Evolutionary conservation across 2,329 filamentous ascomycete species (phyloP).

Genomic region (Metarhizium guizhouense): DNA sequence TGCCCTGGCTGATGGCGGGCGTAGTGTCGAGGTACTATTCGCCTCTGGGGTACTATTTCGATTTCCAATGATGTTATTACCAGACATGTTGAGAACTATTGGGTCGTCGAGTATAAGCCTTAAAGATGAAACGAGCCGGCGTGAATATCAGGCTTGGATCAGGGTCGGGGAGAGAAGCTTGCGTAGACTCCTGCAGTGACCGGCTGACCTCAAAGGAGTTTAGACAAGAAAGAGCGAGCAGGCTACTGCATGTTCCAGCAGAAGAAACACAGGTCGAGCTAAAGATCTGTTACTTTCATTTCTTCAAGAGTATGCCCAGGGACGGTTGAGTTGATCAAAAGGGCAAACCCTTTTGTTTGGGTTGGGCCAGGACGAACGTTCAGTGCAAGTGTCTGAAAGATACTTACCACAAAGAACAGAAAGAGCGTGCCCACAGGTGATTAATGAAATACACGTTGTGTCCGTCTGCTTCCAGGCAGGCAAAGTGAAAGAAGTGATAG

Average conservation of each 20-base stretch:
- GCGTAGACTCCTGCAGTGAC: conserved; percentile 63
- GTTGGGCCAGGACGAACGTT: neutral
- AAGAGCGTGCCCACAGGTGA: conserved; percentile 14
- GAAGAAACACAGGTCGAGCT: conserved; percentile 9
- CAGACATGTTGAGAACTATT: conserved; percentile 55
- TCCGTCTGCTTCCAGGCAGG: conserved; percentile 30
- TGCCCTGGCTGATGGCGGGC: conserved; percentile 70
- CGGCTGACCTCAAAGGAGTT: conserved; percentile 75
- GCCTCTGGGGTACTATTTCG: conserved; percentile 96
- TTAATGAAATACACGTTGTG: conserved; percentile 21
- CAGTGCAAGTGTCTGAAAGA: neutral
- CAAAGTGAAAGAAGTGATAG: conserved; percentile 17
- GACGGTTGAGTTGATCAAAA: neutral
- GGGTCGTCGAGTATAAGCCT: conserved; percentile 6
- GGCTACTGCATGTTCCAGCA: conserved; percentile 24
- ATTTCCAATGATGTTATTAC: conserved; percentile 65
- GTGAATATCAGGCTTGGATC: neutral
- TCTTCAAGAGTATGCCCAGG: neutral
- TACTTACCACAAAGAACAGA: conserved; percentile 16
- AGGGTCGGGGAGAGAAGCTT: conserved; percentile 15
- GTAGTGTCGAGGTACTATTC: conserved; percentile 69
- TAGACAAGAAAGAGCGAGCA: conserved; percentile 19
- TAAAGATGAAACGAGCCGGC: conserved; percentile 3
- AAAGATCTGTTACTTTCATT: neutral
- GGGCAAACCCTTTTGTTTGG: neutral